phyloP scores from a whole-genome alignment of 768 basidiomycete genomes.

The Mycena chlorophos region DNA sequence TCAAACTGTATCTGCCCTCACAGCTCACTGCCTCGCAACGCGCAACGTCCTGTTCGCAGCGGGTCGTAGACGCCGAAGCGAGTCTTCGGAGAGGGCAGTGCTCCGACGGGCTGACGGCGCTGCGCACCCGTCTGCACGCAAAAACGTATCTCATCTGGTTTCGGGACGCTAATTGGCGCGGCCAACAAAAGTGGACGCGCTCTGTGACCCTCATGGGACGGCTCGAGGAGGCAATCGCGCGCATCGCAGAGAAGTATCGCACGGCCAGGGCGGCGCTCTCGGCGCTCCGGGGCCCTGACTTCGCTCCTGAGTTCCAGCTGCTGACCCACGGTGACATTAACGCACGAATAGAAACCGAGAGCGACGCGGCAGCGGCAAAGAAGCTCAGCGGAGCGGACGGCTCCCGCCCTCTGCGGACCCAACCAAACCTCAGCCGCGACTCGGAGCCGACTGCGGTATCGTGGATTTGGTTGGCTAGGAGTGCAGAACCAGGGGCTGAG shows the following conservation, averaged over 20 bases:
- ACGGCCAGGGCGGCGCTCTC: background rate
- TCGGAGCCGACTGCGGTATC: background rate
- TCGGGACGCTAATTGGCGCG: background rate
- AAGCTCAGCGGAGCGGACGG: background rate
- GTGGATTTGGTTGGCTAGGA: slow-evolving; percentile 2
- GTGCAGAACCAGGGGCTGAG: background rate
- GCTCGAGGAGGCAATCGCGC: background rate
- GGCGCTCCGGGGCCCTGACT: background rate
- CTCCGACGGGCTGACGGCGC: background rate
- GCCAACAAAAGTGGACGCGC: background rate
- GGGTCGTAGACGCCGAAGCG: background rate
- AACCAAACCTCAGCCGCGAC: background rate
- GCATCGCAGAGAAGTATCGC: background rate
- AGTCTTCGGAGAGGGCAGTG: background rate
- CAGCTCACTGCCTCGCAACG: background rate
- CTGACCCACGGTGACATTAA: background rate
- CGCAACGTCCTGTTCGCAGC: background rate
- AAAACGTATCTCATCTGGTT: slow-evolving; percentile 1
- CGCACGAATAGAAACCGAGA: background rate
- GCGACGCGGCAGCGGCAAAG: background rate
- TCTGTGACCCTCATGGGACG: background rate
- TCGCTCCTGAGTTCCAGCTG: background rate
- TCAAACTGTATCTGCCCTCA: slow-evolving; percentile 4
- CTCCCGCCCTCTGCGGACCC: background rate
- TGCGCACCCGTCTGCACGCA: background rate